Evolutionary conservation across 1,284 basidiomycete species (phyloP), one percentile per base, ranked within the genome.

Genomic region (Violaceomyces palustris): DNA sequence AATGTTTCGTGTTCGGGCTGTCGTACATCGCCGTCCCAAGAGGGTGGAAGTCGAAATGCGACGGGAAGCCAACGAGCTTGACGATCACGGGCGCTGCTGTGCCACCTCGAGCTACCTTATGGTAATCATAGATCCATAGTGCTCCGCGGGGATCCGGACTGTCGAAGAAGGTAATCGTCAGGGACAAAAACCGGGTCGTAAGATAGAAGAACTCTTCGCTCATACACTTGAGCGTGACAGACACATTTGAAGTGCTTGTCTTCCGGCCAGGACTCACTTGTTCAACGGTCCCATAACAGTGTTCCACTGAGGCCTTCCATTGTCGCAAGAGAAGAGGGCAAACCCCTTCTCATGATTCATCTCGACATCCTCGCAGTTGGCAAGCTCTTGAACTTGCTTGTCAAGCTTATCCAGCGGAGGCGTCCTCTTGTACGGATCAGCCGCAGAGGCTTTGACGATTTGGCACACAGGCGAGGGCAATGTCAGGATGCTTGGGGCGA

Each of bases 321-420:
- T 37, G 38, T 61, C 59, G 26, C 59, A 61, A 15, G 44, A 50
- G 28, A 58, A 35, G 15, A 61, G 14, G 11, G 42, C 58, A 23
- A 42, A 38, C 6, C 38, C 41, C n/a, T 2, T 22, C 12, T 38
- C 38, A 10, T 42, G 43, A 9, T 58, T 39, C 5, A 15, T 4
- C 23, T 61, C 41, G 0, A 48, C 23, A 21, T 61, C 59, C 28
- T 61, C 59, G 26, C 59, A 61, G 25, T 44, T 58, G n/a, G 30
- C 26, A 7, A 27, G 19, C n/a, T 12, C 11, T 14, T 42, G 39
- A 6, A 15, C n/a, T 19, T 11, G 17, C 17, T 9, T 15, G 15
- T 32, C 31, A 15, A 15, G 21, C n/a, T 18, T 19, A 19, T 18
- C 6, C 17, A 8, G 21, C 7, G 31, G 31, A 15, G 8, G n/a